These are phyloP conservation scores for Thermomucor indicae-seudaticae DNA, from an alignment of 371 early-diverging fungal species.

Conservation along the genomic window DNA sequence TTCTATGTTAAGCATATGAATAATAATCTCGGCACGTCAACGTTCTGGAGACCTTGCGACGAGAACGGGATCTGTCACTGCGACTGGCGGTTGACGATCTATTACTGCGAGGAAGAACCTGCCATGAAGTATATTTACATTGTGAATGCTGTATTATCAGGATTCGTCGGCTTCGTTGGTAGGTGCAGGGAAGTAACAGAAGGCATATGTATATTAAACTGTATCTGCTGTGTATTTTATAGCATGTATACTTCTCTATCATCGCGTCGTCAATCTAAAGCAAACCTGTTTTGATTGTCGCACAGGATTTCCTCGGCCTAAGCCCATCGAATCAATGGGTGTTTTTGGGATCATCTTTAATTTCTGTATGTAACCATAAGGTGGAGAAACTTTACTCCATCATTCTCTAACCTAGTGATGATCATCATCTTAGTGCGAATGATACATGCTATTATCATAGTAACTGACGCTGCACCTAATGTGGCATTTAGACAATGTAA, in stretches of 20 bases:
- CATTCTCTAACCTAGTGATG: background rate
- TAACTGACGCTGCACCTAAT: constrained; percentile 11
- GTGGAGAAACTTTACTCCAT: background rate
- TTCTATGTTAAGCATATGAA: too few relatives aligned
- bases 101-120: constrained; percentile 17
- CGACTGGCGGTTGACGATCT: constrained; percentile 31
- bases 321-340: constrained; percentile 18
- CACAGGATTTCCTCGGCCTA: constrained; percentile 16
- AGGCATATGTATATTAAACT: background rate
- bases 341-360: constrained; percentile 15
- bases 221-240: background rate
- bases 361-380: constrained; percentile 4
- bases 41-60: constrained; percentile 18
- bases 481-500: constrained; percentile 16
- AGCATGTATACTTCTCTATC: constrained; percentile 10
- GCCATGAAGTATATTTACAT: constrained; percentile 12
- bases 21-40: background rate
- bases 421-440: constrained; percentile 17
- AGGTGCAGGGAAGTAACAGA: background rate
- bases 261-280: constrained; percentile 12
- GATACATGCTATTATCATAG: constrained; percentile 17
- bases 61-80: constrained; percentile 25
- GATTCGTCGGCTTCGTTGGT: constrained; percentile 13
- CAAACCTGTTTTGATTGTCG: constrained; percentile 16
- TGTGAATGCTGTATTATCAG: constrained; percentile 7